phyloP scores from a whole-genome alignment of 768 basidiomycete genomes.

The Strobilomyces dryophilus region DNA sequence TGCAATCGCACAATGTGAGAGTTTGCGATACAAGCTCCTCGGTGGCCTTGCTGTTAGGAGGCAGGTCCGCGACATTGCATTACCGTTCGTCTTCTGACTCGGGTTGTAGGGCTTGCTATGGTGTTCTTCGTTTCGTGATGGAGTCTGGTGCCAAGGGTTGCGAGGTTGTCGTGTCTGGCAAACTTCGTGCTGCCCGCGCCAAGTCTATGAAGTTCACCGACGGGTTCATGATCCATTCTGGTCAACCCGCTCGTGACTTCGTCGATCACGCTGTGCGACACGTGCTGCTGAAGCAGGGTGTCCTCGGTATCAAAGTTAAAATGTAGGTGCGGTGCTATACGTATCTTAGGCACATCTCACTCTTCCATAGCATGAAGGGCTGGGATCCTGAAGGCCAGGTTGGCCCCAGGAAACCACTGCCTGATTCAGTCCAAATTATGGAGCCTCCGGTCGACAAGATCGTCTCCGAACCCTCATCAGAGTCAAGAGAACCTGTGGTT shows the following conservation, averaged over 20 bases:
- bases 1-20: conserved; percentile 98
- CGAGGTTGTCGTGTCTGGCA: conserved; percentile 99
- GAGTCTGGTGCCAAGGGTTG: conserved; percentile 99
- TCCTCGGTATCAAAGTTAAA: conserved; percentile 99
- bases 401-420: conserved; percentile 91
- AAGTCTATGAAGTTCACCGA: conserved; percentile 99
- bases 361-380: conserved; percentile 80
- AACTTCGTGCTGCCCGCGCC: conserved; percentile 98
- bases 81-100: background rate
- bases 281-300: conserved; percentile 97
- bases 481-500: conserved; percentile 69
- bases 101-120: conserved; percentile 82
- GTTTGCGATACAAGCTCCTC: conserved; percentile 96
- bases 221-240: conserved; percentile 98
- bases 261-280: conserved; percentile 98
- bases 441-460: conserved; percentile 92
- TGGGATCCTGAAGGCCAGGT: conserved; percentile 87
- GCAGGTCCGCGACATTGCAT: conserved; percentile 40
- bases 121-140: conserved; percentile 99
- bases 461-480: conserved; percentile 83
- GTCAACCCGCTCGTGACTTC: conserved; percentile 95
- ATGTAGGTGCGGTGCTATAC: conserved; percentile 54
- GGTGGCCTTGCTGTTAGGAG: conserved; percentile 99
- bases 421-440: conserved; percentile 87
- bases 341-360: conserved; percentile 11